Conservation (phyloP, 371 early-diverging fungal species). For the Mortierella sp. region DNA sequence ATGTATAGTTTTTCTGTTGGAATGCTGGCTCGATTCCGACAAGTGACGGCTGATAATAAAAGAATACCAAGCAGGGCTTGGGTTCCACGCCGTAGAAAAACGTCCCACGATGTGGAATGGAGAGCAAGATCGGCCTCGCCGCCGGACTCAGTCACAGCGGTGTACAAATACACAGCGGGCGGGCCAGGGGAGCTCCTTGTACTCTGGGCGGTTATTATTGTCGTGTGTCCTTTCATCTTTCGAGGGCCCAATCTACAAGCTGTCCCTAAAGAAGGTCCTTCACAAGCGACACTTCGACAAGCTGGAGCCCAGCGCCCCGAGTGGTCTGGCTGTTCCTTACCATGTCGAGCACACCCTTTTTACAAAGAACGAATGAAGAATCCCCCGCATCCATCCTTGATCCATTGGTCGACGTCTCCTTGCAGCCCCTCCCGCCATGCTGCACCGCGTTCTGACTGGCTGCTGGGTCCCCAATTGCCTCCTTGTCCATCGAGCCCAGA, state of each 20-base stretch:
- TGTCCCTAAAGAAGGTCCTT: slow-evolving; percentile 35
- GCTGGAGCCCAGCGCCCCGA: slow-evolving; percentile 32
- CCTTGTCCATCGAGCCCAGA: no score
- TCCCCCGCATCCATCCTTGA: not conserved
- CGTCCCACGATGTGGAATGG: slow-evolving; percentile 4
- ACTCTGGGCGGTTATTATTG: slow-evolving; percentile 45
- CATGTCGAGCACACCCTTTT: slow-evolving; percentile 29
- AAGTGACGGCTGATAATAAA: slow-evolving; percentile 7
- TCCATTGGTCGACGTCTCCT: not conserved
- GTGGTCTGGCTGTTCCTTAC: slow-evolving; percentile 40
- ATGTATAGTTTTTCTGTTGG: no score
- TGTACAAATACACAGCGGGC: not conserved
- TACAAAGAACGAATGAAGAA: no score
- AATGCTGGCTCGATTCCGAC: slow-evolving; percentile 9
- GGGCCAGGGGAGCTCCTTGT: slow-evolving; percentile 9
- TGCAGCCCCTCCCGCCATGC: not conserved
- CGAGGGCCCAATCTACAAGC: slow-evolving; percentile 37
- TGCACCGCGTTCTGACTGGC: no score
- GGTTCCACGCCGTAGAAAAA: not conserved
- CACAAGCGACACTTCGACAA: slow-evolving; percentile 25
- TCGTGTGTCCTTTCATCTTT: slow-evolving; percentile 25
- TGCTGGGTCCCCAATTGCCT: no score
- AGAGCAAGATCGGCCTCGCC: not conserved
- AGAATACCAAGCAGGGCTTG: slow-evolving; percentile 14
- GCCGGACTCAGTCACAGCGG: no score